These are phyloP conservation scores for Podospora sp. DNA, from an alignment of 495 filamentous ascomycete species.

Conservation along the genomic window DNA sequence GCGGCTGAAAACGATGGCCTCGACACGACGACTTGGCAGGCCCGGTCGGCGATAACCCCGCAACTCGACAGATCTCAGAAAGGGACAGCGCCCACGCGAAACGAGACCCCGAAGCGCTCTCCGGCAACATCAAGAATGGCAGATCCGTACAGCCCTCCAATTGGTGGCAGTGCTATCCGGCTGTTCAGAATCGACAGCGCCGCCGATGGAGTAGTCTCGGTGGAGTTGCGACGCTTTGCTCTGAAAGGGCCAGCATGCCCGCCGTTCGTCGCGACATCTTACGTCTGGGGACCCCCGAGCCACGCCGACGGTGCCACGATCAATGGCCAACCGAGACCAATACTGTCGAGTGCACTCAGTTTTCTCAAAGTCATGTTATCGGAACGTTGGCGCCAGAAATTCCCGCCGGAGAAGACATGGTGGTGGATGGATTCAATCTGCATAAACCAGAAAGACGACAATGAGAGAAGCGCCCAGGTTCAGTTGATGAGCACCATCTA, in stretches of 20 bases:
- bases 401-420: slow-evolving; percentile 5
- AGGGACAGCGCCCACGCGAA: too few relatives aligned
- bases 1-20: too few relatives aligned
- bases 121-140: not conserved
- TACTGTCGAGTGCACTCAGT: not conserved
- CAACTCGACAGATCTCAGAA: too few relatives aligned
- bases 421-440: slow-evolving; percentile 36
- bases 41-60: too few relatives aligned
- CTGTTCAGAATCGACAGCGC: not conserved
- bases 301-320: not conserved
- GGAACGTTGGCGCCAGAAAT: not conserved
- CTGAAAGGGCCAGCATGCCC: not conserved
- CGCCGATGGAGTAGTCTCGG: not conserved
- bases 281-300: slow-evolving; percentile 11
- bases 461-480: slow-evolving; percentile 33
- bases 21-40: too few relatives aligned
- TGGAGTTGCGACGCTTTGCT: slow-evolving; percentile 6
- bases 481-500: slow-evolving; percentile 35
- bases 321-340: not conserved
- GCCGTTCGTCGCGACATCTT: slow-evolving; percentile 17
- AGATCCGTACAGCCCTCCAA: not conserved
- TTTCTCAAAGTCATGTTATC: slow-evolving; percentile 7
- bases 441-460: slow-evolving; percentile 34
- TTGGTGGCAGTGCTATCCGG: slow-evolving; percentile 10
- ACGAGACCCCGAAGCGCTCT: not conserved